Base-by-base conservation (phyloP, 2,329 filamentous ascomycete species). In the Fusarium illudens region DNA sequence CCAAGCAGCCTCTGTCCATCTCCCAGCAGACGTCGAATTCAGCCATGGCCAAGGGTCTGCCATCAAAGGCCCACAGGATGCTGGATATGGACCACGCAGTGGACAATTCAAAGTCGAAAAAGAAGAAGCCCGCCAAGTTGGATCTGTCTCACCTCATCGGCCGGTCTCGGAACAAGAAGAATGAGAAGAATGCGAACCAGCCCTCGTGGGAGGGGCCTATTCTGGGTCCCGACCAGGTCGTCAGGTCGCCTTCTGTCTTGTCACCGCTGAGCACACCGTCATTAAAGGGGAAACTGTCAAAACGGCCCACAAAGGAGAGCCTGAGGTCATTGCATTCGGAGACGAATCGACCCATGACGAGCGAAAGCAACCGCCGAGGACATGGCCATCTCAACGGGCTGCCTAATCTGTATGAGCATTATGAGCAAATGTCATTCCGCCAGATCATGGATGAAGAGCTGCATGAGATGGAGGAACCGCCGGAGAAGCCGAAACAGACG, bases 21-120 rank as follows among this genome's bases (percentile, higher is more conserved):
- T 87, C 86, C 1, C 86, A 87, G 70, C 86, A 88, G 72, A 87
- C 86, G 0, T 87, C 86, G 0, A 84, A 81, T 42, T 87, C 86
- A 2, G 84, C 85, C 62, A 88, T 88, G 82, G 84, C 86, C 20
- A 87, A 85, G 68, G 85, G 84, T 4, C 73, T 84, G 6, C 84
- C 85, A 0, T 72, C 79, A 44, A 87, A 87, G 68, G 79, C 82
- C 1, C 80, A 79, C 54, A 76, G 78, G 37, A 71, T 85, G 48
- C 77, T 87, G 20, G 83, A 85, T 65, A 79, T 84, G 57, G 81
- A 84, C 67, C 67, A 74, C 72, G 37, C 69, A 49, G 29, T 71
- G 46, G 49, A 64, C 11, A 58, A 76, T 15, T 54, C 67, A 19
- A 72, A 74, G 61, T 22, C 70, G 12, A 77, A 48, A 49, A 74